Percentiles rank a stretch among this genome's conserved stretches.
phyloP scores from a whole-genome alignment of 2,329 filamentous ascomycete genomes.

The Mycosphaerelloides madeirae region DNA sequence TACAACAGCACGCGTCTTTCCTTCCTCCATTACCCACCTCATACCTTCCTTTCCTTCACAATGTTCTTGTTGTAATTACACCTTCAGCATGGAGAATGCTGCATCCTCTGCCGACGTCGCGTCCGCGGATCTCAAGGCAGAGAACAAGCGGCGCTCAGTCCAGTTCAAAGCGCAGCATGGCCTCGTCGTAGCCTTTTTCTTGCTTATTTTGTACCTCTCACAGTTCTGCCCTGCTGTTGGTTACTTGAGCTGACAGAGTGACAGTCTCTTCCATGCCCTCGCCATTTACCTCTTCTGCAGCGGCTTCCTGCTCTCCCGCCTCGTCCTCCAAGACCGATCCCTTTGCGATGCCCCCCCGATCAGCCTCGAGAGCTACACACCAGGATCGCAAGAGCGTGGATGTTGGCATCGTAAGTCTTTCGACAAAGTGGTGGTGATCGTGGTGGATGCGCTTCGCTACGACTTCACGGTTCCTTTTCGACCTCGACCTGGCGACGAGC shows the following conservation, averaged over 20 bases:
- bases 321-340: conserved; percentile 72
- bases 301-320: conserved; percentile 85
- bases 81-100: conserved; percentile 15
- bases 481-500: conserved; percentile 45
- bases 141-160: conserved; percentile 40
- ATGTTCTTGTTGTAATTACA: not conserved
- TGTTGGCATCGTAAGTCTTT: conserved; percentile 98
- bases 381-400: conserved; percentile 53
- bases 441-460: conserved; percentile 92
- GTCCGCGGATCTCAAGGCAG: conserved; percentile 24
- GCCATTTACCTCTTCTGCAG: conserved; percentile 91
- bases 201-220: conserved; percentile 54
- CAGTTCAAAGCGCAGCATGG: conserved; percentile 52
- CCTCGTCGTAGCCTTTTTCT: conserved; percentile 60
- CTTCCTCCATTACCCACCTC: conserved; percentile 4
- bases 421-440: conserved; percentile 80
- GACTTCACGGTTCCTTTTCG: conserved; percentile 86
- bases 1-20: not conserved
- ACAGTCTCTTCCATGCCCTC: conserved; percentile 64
- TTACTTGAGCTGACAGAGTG: conserved; percentile 5
- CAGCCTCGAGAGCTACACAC: conserved; percentile 28
- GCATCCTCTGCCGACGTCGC: conserved; percentile 6
- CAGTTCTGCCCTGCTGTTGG: not conserved
- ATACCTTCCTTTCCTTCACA: conserved; percentile 7
- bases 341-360: conserved; percentile 73